Evolutionary conservation across 2,329 filamentous ascomycete species (phyloP), one percentile per base, ranked within the genome.

Genomic region (Setomelanomma holmii): DNA sequence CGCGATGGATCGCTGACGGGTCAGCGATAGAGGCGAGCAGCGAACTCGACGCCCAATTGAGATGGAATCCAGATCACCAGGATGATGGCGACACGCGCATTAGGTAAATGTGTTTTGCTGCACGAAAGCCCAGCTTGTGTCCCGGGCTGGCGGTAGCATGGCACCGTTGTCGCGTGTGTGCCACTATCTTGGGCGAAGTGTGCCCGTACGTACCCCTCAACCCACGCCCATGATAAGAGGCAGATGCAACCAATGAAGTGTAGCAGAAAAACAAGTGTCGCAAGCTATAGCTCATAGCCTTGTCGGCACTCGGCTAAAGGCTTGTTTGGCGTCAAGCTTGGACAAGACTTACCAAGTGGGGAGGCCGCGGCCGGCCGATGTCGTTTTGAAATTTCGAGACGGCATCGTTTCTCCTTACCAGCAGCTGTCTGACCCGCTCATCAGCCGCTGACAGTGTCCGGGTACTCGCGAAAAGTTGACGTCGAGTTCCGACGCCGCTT

Each of bases 281-380:
- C 23, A 42, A 42, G 40, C 40, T 3, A 2, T 10, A 16, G 34
- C 16, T 36, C 12, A 16, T 36, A 36, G 34, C 34, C 16, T 14
- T 17, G 12, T 34, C 41, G 41, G 22, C n/a, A 5, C 41, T 43
- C 41, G 41, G 21, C 41, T 43, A 43, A 34, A 43, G 27, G 41
- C 41, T 43, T 43, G 17, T 43, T 43, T 34, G 41, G 41, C 24
- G 19, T 11, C 34, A 36, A 36, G 34, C 34, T 36, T 42, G 22
- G 19, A 16, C 40, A 42, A 30, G 40, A 16, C n/a, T 8, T 23
- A 7, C 39, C 14, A 27, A 42, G 40, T 16, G 22, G 20, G 14
- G 19, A 27, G 40, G 23, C 14, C 40, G 40, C 23, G 14, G 22
- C 40, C 40, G 40, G 40, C 40, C 40, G 40, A 19, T 42, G 34